Base-by-base conservation (phyloP, 2,329 filamentous ascomycete species). In the Coniella vitis region DNA sequence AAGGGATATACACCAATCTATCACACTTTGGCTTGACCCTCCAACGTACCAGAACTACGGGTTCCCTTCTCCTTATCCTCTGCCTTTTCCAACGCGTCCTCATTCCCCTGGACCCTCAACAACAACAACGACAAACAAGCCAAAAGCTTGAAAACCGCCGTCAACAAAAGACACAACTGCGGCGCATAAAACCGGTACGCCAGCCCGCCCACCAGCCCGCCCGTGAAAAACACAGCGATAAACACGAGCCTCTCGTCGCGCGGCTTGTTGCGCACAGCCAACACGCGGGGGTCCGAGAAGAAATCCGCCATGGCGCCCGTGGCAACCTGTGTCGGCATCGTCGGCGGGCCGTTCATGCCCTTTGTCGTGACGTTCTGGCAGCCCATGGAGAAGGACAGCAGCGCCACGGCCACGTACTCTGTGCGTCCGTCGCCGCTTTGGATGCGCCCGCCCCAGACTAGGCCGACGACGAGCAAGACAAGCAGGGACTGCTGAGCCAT, bases 341-440 rank as follows among this genome's bases (percentile, higher is more conserved):
- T 47, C 8, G 45, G 45, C 29, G 45, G 45, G 14, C 45, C 45
- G 10, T 47, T 47, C 45, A 47, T 47, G 25, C 45, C 45, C 45
- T 47, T 47, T 10, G 45, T 47, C 13, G 45, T 47, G 37, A 47
- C 45, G 14, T 47, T 47, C 22, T 47, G 45, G 10, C 45, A 47
- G 13, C 45, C 45, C 45, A 47, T 47, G 36, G 45, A 47, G 37
- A 47, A 47, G 4, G 45, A 47, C 5, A 47, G 29, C 14, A 47
- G 45, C 29, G 45, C 45, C 16, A 47, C 45, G 29, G 45, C 45
- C 16, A 22, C 36, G 8, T 47, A 47, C 45, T 40, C 45, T 16
- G 45, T 25, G 36, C 16, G 4, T 9, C 22, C 25, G 14, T 47
- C 45, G 4, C 19, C 17, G 45, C 45, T 40, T 14, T 20, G 22